phyloP scores from a whole-genome alignment of 2,329 filamentous ascomycete genomes.

The Trichoderma polysporum region DNA sequence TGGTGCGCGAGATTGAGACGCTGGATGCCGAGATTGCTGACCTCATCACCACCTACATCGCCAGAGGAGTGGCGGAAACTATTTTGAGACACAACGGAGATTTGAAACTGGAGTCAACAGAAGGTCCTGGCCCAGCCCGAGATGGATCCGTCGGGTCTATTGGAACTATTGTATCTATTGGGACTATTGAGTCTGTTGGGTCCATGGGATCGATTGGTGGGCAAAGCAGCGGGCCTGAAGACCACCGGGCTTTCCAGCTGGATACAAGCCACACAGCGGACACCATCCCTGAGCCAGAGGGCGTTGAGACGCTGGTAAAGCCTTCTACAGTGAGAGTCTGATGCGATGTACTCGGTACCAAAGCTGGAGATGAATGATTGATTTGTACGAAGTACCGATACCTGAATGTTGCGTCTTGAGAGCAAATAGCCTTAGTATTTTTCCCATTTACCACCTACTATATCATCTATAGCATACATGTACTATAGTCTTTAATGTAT shows the following conservation, averaged over 20 bases:
- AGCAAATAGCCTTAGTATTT: neutral
- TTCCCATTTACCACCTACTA: neutral
- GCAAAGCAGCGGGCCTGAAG: neutral
- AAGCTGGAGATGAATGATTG: neutral
- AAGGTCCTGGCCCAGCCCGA: neutral
- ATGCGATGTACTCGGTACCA: too few species aligned
- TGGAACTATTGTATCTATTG: neutral
- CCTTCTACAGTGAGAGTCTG: constrained; percentile 5
- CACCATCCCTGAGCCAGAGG: neutral
- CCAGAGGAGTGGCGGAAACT: constrained; percentile 20
- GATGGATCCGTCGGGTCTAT: neutral
- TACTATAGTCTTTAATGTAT: neutral
- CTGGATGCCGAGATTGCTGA: constrained; percentile 30
- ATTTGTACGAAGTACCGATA: neutral
- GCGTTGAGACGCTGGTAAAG: neutral
- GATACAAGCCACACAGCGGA: neutral
- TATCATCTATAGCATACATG: neutral
- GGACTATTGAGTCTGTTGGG: neutral
- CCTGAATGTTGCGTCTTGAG: neutral
- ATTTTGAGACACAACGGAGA: constrained; percentile 25
- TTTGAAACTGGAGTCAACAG: constrained; percentile 3
- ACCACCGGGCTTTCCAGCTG: neutral
- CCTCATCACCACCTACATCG: constrained; percentile 27
- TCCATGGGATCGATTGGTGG: neutral
- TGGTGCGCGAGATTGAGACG: constrained; percentile 31